Base-by-base conservation (phyloP, 2,329 filamentous ascomycete genomes). In the Dothideomycetidae sp. region DNA sequence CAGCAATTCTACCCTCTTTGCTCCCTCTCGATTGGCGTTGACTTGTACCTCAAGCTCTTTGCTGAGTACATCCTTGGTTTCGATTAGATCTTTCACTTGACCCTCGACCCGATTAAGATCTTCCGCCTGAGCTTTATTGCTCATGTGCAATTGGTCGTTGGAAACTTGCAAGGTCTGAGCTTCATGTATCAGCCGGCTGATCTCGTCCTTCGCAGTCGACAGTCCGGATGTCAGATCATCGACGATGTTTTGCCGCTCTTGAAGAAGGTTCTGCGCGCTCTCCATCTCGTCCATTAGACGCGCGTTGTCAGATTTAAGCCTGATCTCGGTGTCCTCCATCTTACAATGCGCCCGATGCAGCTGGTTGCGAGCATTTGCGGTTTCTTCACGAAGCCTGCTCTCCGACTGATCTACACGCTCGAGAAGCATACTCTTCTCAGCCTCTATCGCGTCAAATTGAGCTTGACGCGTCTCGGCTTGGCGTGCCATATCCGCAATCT, bases 271-370 rank as follows among this genome's bases (percentile, higher is more conserved):
- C 16, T 63, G 55, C 10, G 61, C 45, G 29, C 61, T 57, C 16
- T 64, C 61, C 3, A 66, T 37, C 4, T 54, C 51, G 38, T 68
- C 64, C 19, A 67, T 59, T 39, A 61, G 64, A 13, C 57, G 58
- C 2, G 62, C 61, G 3, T 62, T 40, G 5, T 50, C 56, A 28
- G 63, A 58, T 14, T 61, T 54, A 15, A 62, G 50, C 19, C 60
- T 57, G 3, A 69, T 44, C 31, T 71, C 62, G 4, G 54, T 50
- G 21, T 61, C 59, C 5, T 66, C 59, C 33, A 57, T 62, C 12
- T 58, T 57, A 1, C 57, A 43, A 15, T 59, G 56, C 11, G 58
- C 48, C 2, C 48, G 51, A 29, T 58, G 51, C 2, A 63, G 51
- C 18, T 64, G 55, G 4, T 63, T 39, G 32, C 67, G 58, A 33